Evolutionary conservation across 2,329 filamentous ascomycete genomes (phyloP), one percentile per base, ranked within the genome.

Genomic region (Plectosphaerella cucumerina): DNA sequence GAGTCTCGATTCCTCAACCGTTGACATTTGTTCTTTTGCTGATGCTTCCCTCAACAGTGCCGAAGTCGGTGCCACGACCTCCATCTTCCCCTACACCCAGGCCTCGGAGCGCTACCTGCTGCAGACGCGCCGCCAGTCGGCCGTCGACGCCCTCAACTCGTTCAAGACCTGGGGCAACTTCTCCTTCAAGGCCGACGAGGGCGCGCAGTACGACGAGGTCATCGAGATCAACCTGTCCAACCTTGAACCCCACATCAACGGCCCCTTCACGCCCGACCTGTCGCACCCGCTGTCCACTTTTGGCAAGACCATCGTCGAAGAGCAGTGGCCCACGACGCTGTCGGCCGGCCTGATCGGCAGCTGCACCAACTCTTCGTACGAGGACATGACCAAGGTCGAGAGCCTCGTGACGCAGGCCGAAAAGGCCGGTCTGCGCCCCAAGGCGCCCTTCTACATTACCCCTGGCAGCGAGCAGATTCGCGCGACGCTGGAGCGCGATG

Each of bases 291-390:
- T 99, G 50, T 97, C 92, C 46, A 80, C 86, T 64, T 99, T 99
- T 75, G 90, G 91, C 65, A 81, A 89, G 52, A 85, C 87, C 2
- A 90, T 97, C 20, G 80, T 87, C 70, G 80, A 87, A 60, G 90
- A 97, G 69, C 76, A 87, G 47, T 99, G 94, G 94, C 94, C 94
- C 2, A 82, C 89, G 65, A 90, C 86, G 56, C 87, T 99, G 55
- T 94, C 91, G 12, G 93, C 94, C 22, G 92, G 92, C 48, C 80
- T 99, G 50, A 99, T 99, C 65, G 94, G 94, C 54, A 96, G 91
- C 74, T 99, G 94, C 78, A 99, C 94, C 47, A 99, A 99, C 80
- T 96, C 90, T 69, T 97, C 94, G 2, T 99, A 97, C 69, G 88
- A 97, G 72, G 94, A 99, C 67, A 99, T 99, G 94, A 95, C 92